A percentile compares a stretch with the other conserved stretches of the same genome.
Evolutionary conservation across 2,329 filamentous ascomycete genomes (phyloP).

Genomic region (Dryadomyces quercus-mongolicae): DNA sequence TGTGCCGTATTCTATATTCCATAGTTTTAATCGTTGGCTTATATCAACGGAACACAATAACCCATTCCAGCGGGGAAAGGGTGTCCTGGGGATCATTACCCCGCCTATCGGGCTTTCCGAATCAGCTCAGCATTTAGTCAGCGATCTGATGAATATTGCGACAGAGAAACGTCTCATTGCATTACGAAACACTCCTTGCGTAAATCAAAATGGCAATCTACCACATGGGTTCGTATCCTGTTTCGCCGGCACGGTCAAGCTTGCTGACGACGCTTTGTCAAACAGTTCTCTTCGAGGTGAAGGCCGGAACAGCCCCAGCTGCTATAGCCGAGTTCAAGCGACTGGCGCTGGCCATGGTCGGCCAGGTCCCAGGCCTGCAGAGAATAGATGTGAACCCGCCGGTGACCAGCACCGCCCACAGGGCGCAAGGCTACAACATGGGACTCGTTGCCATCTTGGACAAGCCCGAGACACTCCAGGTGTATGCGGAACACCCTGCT

Average conservation of each 20-base stretch:
- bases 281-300: not conserved
- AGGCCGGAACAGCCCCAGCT: not conserved
- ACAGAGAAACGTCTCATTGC: no score
- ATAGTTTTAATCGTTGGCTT: no score
- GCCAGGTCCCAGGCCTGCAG: not conserved
- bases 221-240: not conserved
- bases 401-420: not conserved
- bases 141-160: no score
- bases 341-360: not conserved
- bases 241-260: not conserved
- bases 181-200: no score
- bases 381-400: not conserved
- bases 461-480: not conserved
- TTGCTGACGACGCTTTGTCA: not conserved
- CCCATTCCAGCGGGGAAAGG: no score
- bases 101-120: no score
- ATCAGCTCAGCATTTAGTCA: no score
- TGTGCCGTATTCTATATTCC: no score
- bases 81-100: no score
- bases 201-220: not conserved
- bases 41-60: no score
- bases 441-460: not conserved
- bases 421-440: conserved; percentile 1
- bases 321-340: not conserved
- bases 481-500: not conserved